Base-by-base conservation (phyloP, 768 basidiomycete genomes). In the Pleurotus giganteus region DNA sequence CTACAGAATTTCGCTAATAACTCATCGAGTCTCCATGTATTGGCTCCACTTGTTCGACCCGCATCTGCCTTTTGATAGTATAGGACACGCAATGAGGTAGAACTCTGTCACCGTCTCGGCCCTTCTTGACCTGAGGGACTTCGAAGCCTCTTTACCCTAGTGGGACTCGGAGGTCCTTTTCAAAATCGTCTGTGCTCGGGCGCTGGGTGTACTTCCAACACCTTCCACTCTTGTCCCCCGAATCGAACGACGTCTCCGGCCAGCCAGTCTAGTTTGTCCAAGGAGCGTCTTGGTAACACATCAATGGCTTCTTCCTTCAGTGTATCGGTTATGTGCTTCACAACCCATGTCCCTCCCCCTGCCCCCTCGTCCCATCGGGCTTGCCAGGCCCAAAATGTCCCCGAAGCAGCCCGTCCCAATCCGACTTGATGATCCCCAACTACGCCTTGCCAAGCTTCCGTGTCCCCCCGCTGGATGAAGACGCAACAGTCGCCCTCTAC, bases 311-410 rank as follows among this genome's bases (percentile, higher is more conserved):
- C 17, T 8, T 31, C 42, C 15, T 39, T 47, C 36, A 19, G 41
- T 3, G 47, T 23, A 3, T 52, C 59, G 8, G 55, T 41, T n/a
- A 7, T 13, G 39, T 41, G n/a, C 39, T 41, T 41, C 12, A 26
- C 17, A 9, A 31, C 23, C 45, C 51, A 42, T 57, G 34, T 39
- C 31, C 45, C 15, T 54, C 43, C 24, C 9, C 27, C 62, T 59
- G 61, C 27, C 27, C 23, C 28, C 51, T 56, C 39, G 3, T 29
- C 21, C 28, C 53, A 49, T 29, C 28, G 42, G 11, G 55, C 63
- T 43, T 58, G 63, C 63, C 63, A 63, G 11, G 61, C 63, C 64
- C 64, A 61, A 26, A 64, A 63, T 27, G 6, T 28, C 5, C 54
- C 54, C 37, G 54, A 37, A 5, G 23, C 17, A 31, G 15, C 41